Base-by-base conservation (phyloP, 768 basidiomycete species). In the Termitomyces eurrhizus region DNA sequence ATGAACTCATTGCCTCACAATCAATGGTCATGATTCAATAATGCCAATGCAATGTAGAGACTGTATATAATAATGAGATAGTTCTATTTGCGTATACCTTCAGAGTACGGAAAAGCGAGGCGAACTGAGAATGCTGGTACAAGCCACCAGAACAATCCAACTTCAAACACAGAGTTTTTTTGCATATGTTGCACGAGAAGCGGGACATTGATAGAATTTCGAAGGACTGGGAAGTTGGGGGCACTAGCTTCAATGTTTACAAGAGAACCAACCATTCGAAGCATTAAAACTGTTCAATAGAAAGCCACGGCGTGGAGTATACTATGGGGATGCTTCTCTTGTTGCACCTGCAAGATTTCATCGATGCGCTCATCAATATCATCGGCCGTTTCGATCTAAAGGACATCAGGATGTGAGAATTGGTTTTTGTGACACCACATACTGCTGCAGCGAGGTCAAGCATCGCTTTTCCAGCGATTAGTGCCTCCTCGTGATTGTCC, bases 401-500 rank as follows among this genome's bases (percentile, higher is more conserved):
- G 48, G 56, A 52, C 62, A 64, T 67, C 62, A 46, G 58, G 52
- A 26, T 61, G 24, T 59, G 32, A 59, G 51, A 32, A 61, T 37
- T 32, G 59, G 56, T 56, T 44, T 45, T 56, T 29, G 61, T 18
- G 9, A 51, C 14, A 14, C 12, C 12, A 80, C 93, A 76, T 68
- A 97, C 96, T 57, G 95, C 90, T 52, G 85, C 79, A 8, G 93
- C 94, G 24, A 99, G 78, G 68, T 96, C 95, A 33, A 98, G 78
- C 71, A 98, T 95, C 2, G 96, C 95, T 72, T 88, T 92, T 18
- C 97, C 96, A 29, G 97, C 97, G 64, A 98, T 93, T 51, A 90
- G 79, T 0, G 97, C 97, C 74, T 99, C 97, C 80, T 98, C 97
- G 67, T 98, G 95, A 69, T 97, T 98, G 75, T 99, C 97, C 77